Conservation (phyloP, 2,329 filamentous ascomycete species). For the Fusarium pseudocircinatum region DNA sequence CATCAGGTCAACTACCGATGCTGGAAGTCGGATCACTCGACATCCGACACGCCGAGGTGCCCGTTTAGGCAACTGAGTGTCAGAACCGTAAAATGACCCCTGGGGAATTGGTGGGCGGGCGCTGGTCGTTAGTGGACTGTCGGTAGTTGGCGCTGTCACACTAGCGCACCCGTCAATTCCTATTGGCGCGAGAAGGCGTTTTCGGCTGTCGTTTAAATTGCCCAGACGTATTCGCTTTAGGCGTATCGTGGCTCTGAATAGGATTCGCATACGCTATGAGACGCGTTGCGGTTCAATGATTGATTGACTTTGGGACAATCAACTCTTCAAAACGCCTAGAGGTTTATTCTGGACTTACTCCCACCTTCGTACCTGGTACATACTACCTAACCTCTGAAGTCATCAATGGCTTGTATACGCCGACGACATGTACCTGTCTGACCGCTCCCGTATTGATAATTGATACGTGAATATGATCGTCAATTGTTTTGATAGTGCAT, state of each 20-base stretch:
- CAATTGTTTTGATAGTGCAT: background rate
- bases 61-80: slow-evolving; percentile 13
- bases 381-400: background rate
- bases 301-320: background rate
- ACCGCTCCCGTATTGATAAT: background rate
- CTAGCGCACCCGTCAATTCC: background rate
- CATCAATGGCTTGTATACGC: background rate
- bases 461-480: background rate
- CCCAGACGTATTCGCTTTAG: slow-evolving; percentile 1
- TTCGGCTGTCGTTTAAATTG: background rate
- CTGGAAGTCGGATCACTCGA: slow-evolving; percentile 1
- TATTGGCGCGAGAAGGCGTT: background rate
- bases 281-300: background rate
- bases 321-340: background rate
- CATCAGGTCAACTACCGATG: background rate
- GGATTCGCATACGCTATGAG: background rate
- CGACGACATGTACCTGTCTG: background rate
- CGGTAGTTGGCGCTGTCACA: background rate
- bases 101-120: background rate
- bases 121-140: slow-evolving; percentile 18
- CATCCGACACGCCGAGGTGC: slow-evolving; percentile 5
- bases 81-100: slow-evolving; percentile 7
- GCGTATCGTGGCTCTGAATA: background rate
- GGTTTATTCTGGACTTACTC: background rate
- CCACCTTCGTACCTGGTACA: too few relatives aligned